phyloP scores from a whole-genome alignment of 108 stramenopile genomes.

The Mediolabrus comicus region DNA sequence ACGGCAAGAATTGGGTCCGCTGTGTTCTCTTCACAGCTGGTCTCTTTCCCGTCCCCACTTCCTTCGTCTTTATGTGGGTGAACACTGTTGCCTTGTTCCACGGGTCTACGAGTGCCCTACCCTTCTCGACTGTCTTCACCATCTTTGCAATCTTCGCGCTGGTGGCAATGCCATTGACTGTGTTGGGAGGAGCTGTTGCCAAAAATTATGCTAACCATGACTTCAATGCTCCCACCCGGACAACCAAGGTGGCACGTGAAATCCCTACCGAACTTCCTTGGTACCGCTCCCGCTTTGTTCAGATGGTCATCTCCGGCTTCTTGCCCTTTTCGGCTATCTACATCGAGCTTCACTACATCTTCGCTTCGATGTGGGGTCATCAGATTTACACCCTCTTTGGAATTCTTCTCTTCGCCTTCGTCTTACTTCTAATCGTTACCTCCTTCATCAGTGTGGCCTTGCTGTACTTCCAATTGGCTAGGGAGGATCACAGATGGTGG shows the following conservation, averaged over 20 bases:
- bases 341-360: slow-evolving; percentile 98
- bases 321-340: slow-evolving; percentile 98
- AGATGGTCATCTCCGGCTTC: slow-evolving; percentile 94
- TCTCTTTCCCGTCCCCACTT: slow-evolving; percentile 88
- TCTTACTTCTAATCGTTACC: slow-evolving; percentile 89
- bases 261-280: slow-evolving; percentile 85
- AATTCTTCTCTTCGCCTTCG: slow-evolving; percentile 93
- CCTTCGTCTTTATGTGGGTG: slow-evolving; percentile 84
- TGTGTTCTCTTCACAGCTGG: slow-evolving; percentile 83
- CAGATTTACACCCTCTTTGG: slow-evolving; percentile 99
- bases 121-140: slow-evolving; percentile 90
- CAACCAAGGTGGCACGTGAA: slow-evolving; percentile 96
- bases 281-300: slow-evolving; percentile 72
- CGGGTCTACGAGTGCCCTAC: slow-evolving; percentile 93
- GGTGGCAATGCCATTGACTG: slow-evolving; percentile 88
- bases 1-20: slow-evolving; percentile 90
- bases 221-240: slow-evolving; percentile 95
- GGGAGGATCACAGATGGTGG: slow-evolving; percentile 99
- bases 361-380: slow-evolving; percentile 98
- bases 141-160: slow-evolving; percentile 78
- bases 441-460: slow-evolving; percentile 94
- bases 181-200: slow-evolving; percentile 91
- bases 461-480: slow-evolving; percentile 96
- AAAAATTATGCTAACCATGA: slow-evolving; percentile 85
- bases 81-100: slow-evolving; percentile 92